A percentile compares a stretch with the other conserved stretches of the same genome.
phyloP scores from a whole-genome alignment of 768 basidiomycete genomes.

The Mycena crocata region DNA sequence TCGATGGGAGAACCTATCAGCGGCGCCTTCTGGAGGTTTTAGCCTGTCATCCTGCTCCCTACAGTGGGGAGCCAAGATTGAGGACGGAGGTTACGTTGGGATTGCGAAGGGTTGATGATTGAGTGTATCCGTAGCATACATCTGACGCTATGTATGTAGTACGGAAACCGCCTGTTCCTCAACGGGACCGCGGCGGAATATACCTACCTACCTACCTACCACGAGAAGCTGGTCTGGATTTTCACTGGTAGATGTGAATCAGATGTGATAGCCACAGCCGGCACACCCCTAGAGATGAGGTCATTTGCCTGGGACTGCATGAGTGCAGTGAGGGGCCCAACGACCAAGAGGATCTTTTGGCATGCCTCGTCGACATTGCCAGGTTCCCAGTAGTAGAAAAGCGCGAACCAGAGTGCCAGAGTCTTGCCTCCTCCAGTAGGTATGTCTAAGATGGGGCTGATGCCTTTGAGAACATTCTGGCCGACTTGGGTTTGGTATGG shows the following conservation, averaged over 20 bases:
- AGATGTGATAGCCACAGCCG: conserved; percentile 16
- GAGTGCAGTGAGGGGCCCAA: conserved; percentile 26
- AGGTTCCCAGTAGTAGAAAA: conserved; percentile 32
- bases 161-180: too few species aligned
- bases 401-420: conserved; percentile 26
- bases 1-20: too few species aligned
- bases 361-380: conserved; percentile 5
- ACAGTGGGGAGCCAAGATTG: too few species aligned
- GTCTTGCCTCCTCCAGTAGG: conserved; percentile 35
- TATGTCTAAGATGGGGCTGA: conserved; percentile 16
- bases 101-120: too few species aligned
- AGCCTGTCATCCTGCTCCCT: too few species aligned
- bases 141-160: too few species aligned
- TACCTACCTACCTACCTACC: too few species aligned
- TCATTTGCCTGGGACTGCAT: conserved; percentile 20
- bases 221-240: background rate
- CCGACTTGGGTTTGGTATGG: conserved; percentile 2
- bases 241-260: background rate
- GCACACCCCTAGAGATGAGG: background rate
- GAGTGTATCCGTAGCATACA: too few species aligned
- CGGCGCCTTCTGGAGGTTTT: too few species aligned
- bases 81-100: too few species aligned
- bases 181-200: too few species aligned
- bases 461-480: conserved; percentile 15
- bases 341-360: conserved; percentile 27